These are phyloP conservation scores for Strobilomyces echinocephalus DNA, from an alignment of 768 basidiomycete genomes.

Conservation along the genomic window DNA sequence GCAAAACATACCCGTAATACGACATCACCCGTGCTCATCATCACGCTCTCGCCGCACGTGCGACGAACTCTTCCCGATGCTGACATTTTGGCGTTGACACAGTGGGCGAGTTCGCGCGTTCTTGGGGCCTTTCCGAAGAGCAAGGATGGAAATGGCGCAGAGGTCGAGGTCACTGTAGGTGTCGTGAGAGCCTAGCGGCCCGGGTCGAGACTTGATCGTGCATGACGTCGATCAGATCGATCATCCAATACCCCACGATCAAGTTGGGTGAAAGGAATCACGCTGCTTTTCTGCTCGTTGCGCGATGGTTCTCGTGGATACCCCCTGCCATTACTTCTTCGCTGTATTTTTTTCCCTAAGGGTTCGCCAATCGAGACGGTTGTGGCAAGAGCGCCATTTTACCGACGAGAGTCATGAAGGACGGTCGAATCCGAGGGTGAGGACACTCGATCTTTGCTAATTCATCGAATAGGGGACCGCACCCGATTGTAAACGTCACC, in stretches of 20 bases:
- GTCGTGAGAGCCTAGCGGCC: constrained; percentile 52
- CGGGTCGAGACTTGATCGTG: constrained; percentile 2
- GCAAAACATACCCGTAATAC: neutral
- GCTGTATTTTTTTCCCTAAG: constrained; percentile 3
- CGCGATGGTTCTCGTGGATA: constrained; percentile 5
- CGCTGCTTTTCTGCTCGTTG: constrained; percentile 2
- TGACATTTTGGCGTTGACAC: constrained; percentile 66
- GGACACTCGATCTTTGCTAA: constrained; percentile 15
- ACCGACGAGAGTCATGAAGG: neutral
- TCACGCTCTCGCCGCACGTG: constrained; percentile 80
- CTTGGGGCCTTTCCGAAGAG: constrained; percentile 45
- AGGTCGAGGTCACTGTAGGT: constrained; percentile 70
- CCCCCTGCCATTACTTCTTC: constrained; percentile 4
- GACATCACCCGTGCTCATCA: constrained; percentile 49
- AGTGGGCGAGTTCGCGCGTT: constrained; percentile 72
- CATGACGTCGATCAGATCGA: constrained; percentile 2
- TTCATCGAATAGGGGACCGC: neutral
- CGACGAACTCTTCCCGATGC: constrained; percentile 58
- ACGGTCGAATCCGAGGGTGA: constrained; percentile 1
- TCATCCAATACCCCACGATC: too few species aligned
- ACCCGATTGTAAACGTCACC: constrained; percentile 1
- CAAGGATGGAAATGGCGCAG: constrained; percentile 28
- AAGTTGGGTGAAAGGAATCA: constrained; percentile 3
- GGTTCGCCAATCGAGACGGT: neutral
- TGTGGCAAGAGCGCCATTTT: constrained; percentile 2